Base-by-base conservation (phyloP, 164 flowering plant species). In the Vitis amurensis region DNA sequence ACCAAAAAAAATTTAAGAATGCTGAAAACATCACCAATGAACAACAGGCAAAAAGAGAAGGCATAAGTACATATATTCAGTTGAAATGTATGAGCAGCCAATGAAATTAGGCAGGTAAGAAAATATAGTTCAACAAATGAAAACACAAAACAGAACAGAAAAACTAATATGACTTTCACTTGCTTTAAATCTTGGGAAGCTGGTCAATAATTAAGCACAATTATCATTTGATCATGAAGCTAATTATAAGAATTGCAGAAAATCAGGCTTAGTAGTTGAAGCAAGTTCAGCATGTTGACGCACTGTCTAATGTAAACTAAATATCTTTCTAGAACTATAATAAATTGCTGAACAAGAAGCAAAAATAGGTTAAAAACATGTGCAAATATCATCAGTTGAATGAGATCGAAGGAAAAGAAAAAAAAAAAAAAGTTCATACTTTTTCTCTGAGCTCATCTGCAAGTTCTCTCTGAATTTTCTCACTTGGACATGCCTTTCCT, bases 371-470 rank as follows among this genome's bases (percentile, higher is more conserved):
- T n/a, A 4, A 57, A 23, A 57, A 53, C 56, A 53, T 53, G 5
- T 53, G 11, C 2, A 17, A 63, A 14, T 9, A 61, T 3, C 50
- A 13, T 61, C 19, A 14, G 17, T 14, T 1, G 8, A 15, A 47
- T 52, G 11, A 17, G 27, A 49, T 53, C 11, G 44, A 55, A 50
- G 13, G 30, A 49, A 50, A 31, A 48, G 17, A 48, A 23, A 23
- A 51, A 30, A 63, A 15, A 16, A 11, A 47, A 16, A 17, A 8
- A 15, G 19, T 49, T 14, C 19, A 29, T 80, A 91, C 97, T 66
- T 82, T 85, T 37, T 73, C 78, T 76, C 97, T 76, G 63, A 89
- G 87, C 69, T 90, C 89, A 79, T 91, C 93, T 11, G 97, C 97
- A 49, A 90, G 86, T 64, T 90, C 84, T 70, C 75, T 88, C 64